Conservation (phyloP, 176 grass and related monocot species). For the Phragmites australis region DNA sequence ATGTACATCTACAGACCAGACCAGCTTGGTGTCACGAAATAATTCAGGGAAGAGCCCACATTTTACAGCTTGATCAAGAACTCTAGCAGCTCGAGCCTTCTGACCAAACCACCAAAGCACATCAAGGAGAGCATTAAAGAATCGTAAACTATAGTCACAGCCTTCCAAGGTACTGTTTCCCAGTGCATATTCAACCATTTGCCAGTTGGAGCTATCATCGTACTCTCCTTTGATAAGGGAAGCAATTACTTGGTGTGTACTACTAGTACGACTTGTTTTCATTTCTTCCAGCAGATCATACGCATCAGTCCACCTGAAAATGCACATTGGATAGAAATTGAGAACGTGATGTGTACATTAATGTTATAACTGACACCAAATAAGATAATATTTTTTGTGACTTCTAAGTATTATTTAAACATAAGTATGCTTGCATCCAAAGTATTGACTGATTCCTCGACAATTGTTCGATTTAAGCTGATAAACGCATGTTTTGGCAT, state of each 20-base stretch:
- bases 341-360: background rate
- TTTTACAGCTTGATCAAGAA: slow-evolving; percentile 69
- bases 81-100: slow-evolving; percentile 65
- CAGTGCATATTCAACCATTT: slow-evolving; percentile 92
- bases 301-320: slow-evolving; percentile 77
- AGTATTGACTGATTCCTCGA: background rate
- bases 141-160: slow-evolving; percentile 76
- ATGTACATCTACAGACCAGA: slow-evolving; percentile 93
- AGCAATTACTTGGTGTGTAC: slow-evolving; percentile 76
- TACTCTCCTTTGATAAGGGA: slow-evolving; percentile 93
- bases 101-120: slow-evolving; percentile 92
- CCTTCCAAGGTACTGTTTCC: slow-evolving; percentile 76
- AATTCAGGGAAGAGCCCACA: slow-evolving; percentile 86
- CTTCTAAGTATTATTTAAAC: background rate
- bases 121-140: slow-evolving; percentile 89
- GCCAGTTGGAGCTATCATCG: slow-evolving; percentile 87
- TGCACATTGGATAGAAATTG: slow-evolving; percentile 18
- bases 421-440: background rate
- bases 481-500: background rate
- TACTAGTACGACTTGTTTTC: slow-evolving; percentile 74
- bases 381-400: background rate
- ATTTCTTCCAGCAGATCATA: slow-evolving; percentile 88
- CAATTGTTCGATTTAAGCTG: background rate
- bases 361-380: slow-evolving; percentile 8
- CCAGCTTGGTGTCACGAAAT: slow-evolving; percentile 65